phyloP scores from a whole-genome alignment of 2,329 filamentous ascomycete species.

The Lecanoromycetidae sp. region DNA sequence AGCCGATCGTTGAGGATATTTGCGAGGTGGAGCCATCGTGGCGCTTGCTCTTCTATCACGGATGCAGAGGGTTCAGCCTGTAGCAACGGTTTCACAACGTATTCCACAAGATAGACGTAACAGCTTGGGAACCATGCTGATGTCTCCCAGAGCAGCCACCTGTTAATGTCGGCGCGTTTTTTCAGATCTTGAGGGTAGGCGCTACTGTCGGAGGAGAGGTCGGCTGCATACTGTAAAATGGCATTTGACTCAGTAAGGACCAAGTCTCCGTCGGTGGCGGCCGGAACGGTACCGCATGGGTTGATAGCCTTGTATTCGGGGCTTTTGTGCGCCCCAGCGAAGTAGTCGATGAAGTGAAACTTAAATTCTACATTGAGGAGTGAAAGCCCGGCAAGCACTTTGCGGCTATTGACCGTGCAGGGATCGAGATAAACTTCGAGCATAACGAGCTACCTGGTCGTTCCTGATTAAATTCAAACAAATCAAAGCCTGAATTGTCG shows the following conservation, averaged over 20 bases:
- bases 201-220: conserved; percentile 19
- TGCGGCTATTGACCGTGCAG: conserved; percentile 32
- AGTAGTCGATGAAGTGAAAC: conserved; percentile 29
- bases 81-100: conserved; percentile 31
- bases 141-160: conserved; percentile 34
- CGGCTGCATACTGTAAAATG: conserved; percentile 32
- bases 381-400: conserved; percentile 31
- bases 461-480: too few species aligned
- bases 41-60: conserved; percentile 26
- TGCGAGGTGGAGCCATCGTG: conserved; percentile 28
- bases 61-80: conserved; percentile 27
- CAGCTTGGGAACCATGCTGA: conserved; percentile 31
- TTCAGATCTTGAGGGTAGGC: conserved; percentile 32
- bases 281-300: conserved; percentile 28
- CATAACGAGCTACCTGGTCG: background rate
- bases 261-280: conserved; percentile 29
- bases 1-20: conserved; percentile 29
- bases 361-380: conserved; percentile 28
- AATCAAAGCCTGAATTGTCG: background rate
- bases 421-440: conserved; percentile 30
- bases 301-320: conserved; percentile 20
- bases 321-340: conserved; percentile 30
- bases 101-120: conserved; percentile 32
- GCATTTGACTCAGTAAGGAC: conserved; percentile 33
- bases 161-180: conserved; percentile 29